Evolutionary conservation across 75 land plant species (phyloP).

Genomic region (Ceratopteris richardii): DNA sequence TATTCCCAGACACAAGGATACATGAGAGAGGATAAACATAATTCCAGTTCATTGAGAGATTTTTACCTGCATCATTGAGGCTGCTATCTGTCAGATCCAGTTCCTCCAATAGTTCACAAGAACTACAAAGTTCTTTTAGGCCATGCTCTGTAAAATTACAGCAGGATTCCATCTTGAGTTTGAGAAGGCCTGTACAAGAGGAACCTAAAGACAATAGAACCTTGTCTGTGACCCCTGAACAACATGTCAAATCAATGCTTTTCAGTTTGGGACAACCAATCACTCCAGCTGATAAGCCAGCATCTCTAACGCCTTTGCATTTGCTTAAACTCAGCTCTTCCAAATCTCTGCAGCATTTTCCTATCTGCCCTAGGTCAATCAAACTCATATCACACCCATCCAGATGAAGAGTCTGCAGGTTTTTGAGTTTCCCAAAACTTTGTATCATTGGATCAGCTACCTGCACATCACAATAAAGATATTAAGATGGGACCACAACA

Average conservation of each 20-base stretch:
- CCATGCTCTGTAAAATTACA: constrained; percentile 45
- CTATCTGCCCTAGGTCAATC: constrained; percentile 55
- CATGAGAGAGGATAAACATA: too few species aligned
- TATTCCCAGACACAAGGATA: too few species aligned
- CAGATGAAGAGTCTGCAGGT: constrained; percentile 44
- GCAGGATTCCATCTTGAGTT: constrained; percentile 90
- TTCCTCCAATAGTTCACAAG: constrained; percentile 59
- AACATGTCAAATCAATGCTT: constrained; percentile 85
- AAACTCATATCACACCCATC: constrained; percentile 75
- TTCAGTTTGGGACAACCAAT: constrained; percentile 46
- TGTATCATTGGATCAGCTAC: constrained; percentile 26
- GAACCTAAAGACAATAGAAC: constrained; percentile 48
- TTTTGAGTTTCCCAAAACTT: constrained; percentile 26
- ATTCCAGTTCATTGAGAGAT: too few species aligned
- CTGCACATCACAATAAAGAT: constrained; percentile 28
- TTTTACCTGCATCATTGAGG: constrained; percentile 65
- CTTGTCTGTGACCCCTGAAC: constrained; percentile 59
- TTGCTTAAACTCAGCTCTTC: constrained; percentile 82
- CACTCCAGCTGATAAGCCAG: constrained; percentile 52
- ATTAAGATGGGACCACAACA: not conserved
- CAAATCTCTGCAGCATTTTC: constrained; percentile 42
- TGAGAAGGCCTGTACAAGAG: constrained; percentile 50
- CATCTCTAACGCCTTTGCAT: constrained; percentile 81
- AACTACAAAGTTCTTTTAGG: constrained; percentile 47
- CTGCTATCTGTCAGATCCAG: constrained; percentile 87